Conservation (phyloP, 1,139 yeast genomes). For the Yamadazyma sp. region DNA sequence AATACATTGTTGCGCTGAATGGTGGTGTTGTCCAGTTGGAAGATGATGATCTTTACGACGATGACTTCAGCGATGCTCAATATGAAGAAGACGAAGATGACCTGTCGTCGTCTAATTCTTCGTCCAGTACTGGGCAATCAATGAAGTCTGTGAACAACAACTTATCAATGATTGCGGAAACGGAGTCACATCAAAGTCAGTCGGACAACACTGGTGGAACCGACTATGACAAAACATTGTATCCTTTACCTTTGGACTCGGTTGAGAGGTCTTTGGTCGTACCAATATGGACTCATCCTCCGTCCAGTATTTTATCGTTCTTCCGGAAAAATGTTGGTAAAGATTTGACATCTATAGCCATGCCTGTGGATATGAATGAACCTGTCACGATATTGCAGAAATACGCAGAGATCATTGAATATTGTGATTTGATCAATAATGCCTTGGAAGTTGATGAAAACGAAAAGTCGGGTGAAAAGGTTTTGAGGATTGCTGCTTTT, state of each 20-base stretch:
- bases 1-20: slow-evolving; percentile 40
- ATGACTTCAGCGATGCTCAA: slow-evolving; percentile 11
- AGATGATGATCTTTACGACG: slow-evolving; percentile 16
- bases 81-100: slow-evolving; percentile 11
- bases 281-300: slow-evolving; percentile 60
- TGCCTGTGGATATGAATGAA: slow-evolving; percentile 95
- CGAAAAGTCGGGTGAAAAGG: slow-evolving; percentile 55
- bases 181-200: slow-evolving; percentile 9
- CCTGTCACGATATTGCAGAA: slow-evolving; percentile 82
- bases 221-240: slow-evolving; percentile 41
- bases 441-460: slow-evolving; percentile 45
- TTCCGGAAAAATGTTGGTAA: slow-evolving; percentile 90
- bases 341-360: slow-evolving; percentile 79
- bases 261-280: slow-evolving; percentile 61
- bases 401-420: slow-evolving; percentile 78
- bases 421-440: slow-evolving; percentile 61
- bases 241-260: slow-evolving; percentile 61
- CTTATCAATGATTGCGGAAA: slow-evolving; percentile 15
- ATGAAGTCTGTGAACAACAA: slow-evolving; percentile 5
- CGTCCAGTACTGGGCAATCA: slow-evolving; percentile 8
- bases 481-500: slow-evolving; percentile 75
- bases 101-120: slow-evolving; percentile 6
- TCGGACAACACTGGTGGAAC: slow-evolving; percentile 4
- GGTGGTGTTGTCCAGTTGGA: slow-evolving; percentile 38
- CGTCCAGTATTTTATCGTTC: slow-evolving; percentile 79